A percentile compares a stretch with the other conserved stretches of the same genome.
phyloP scores from a whole-genome alignment of 108 stramenopile species.

The Cyclotella distinguenda region DNA sequence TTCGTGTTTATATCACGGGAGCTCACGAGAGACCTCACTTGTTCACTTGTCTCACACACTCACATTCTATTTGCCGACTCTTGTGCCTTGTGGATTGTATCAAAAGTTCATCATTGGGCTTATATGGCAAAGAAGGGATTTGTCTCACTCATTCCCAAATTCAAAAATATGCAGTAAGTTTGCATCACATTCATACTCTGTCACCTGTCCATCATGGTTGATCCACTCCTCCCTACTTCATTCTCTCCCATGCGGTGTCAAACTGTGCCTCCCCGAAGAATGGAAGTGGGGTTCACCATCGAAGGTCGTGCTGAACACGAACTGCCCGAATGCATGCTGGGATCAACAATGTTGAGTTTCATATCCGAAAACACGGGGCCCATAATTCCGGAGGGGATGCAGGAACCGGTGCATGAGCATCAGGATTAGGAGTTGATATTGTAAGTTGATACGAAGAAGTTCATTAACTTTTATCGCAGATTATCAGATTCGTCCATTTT shows the following conservation, averaged over 20 bases:
- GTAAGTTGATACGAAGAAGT: too few relatives aligned
- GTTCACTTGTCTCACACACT: too few relatives aligned
- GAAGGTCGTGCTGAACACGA: conserved; percentile 60
- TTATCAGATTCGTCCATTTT: too few relatives aligned
- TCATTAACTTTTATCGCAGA: too few relatives aligned
- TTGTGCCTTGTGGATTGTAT: background rate
- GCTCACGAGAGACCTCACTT: too few relatives aligned
- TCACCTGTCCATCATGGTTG: background rate
- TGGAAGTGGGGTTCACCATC: conserved; percentile 69
- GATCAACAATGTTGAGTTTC: conserved; percentile 45
- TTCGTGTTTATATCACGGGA: background rate
- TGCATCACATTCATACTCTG: background rate
- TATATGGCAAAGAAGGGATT: conserved; percentile 69
- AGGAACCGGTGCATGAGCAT: conserved; percentile 48
- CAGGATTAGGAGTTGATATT: too few relatives aligned
- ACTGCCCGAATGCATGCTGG: conserved; percentile 67
- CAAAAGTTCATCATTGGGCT: conserved; percentile 52
- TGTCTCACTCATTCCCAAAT: conserved; percentile 55
- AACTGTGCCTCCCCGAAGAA: background rate
- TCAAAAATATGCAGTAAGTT: conserved; percentile 47
- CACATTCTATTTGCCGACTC: background rate
- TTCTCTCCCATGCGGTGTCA: background rate
- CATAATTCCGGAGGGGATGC: conserved; percentile 38
- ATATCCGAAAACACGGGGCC: conserved; percentile 40
- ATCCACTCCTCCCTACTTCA: background rate